phyloP scores from a whole-genome alignment of 2,329 filamentous ascomycete species.

The Venturia effusa region DNA sequence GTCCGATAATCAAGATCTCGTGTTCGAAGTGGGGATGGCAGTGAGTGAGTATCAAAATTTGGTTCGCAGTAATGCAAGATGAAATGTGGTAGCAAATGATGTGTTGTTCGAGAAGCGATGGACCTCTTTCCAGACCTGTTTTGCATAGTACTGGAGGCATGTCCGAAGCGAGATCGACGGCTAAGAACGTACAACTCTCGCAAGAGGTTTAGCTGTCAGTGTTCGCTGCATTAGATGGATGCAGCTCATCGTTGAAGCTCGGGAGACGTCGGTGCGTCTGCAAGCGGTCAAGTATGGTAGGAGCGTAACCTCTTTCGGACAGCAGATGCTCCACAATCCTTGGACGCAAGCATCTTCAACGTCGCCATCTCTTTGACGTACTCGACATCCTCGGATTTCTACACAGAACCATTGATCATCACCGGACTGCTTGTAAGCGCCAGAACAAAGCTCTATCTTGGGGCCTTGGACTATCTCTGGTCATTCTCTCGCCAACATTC shows the following conservation, averaged over 20 bases:
- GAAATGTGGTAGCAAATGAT: too few species aligned
- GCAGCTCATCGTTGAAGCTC: background rate
- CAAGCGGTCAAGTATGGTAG: too few species aligned
- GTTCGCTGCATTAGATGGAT: too few species aligned
- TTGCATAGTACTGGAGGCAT: background rate
- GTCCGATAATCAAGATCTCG: too few species aligned
- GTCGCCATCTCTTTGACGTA: background rate
- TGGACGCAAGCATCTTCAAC: background rate
- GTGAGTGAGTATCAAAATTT: too few species aligned
- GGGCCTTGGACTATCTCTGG: background rate
- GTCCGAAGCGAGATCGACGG: background rate
- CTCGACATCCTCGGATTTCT: background rate
- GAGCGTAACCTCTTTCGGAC: background rate
- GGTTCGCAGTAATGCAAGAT: too few species aligned
- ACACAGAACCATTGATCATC: background rate
- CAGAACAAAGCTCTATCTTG: background rate
- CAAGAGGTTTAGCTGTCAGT: background rate
- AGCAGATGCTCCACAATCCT: background rate
- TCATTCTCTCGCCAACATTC: background rate
- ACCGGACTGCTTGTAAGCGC: background rate
- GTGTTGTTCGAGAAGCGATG: background rate
- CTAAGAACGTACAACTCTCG: background rate
- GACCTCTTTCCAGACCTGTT: background rate
- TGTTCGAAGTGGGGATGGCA: too few species aligned
- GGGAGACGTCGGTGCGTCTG: background rate